Conservation (phyloP, 495 filamentous ascomycete genomes). For the Penicillium arizonense region DNA sequence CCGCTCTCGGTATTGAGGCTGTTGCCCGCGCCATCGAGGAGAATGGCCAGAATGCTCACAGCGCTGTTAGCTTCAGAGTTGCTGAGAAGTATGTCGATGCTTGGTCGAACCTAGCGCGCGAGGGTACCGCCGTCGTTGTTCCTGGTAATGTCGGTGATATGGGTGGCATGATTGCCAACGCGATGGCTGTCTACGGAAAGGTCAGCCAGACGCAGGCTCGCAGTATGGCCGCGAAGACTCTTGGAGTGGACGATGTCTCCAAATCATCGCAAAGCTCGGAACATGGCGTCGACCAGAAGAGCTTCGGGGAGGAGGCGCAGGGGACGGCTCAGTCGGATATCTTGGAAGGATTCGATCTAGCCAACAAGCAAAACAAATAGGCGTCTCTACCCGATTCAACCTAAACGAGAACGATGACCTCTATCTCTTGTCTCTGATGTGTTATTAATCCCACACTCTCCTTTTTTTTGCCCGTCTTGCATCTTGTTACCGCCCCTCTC, state of each 20-base stretch:
- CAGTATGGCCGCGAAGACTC: slow-evolving; percentile 55
- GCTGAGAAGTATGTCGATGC: slow-evolving; percentile 99
- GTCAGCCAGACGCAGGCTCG: slow-evolving; percentile 82
- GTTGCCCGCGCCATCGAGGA: slow-evolving; percentile 71
- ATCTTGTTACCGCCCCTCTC: slow-evolving; percentile 3
- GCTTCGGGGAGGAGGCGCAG: slow-evolving; percentile 13
- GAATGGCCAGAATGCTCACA: slow-evolving; percentile 71
- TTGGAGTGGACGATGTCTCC: slow-evolving; percentile 26
- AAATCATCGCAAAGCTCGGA: not conserved
- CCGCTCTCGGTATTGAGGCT: slow-evolving; percentile 81
- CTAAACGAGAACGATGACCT: slow-evolving; percentile 14
- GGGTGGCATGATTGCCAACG: slow-evolving; percentile 93
- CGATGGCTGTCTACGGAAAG: slow-evolving; percentile 93
- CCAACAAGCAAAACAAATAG: slow-evolving; percentile 40
- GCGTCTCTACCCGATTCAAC: not conserved
- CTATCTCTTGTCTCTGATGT: slow-evolving; percentile 5
- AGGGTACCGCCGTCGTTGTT: slow-evolving; percentile 91
- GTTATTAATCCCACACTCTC: not conserved
- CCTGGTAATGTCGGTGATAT: slow-evolving; percentile 98
- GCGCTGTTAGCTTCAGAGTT: slow-evolving; percentile 79
- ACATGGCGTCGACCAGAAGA: no score
- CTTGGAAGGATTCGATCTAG: slow-evolving; percentile 53
- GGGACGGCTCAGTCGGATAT: slow-evolving; percentile 33
- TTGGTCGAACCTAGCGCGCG: slow-evolving; percentile 85
- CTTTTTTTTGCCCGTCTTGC: not conserved